These are phyloP conservation scores for Clarireedia hainanense DNA, from an alignment of 2,329 filamentous ascomycete species.

Conservation along the genomic window DNA sequence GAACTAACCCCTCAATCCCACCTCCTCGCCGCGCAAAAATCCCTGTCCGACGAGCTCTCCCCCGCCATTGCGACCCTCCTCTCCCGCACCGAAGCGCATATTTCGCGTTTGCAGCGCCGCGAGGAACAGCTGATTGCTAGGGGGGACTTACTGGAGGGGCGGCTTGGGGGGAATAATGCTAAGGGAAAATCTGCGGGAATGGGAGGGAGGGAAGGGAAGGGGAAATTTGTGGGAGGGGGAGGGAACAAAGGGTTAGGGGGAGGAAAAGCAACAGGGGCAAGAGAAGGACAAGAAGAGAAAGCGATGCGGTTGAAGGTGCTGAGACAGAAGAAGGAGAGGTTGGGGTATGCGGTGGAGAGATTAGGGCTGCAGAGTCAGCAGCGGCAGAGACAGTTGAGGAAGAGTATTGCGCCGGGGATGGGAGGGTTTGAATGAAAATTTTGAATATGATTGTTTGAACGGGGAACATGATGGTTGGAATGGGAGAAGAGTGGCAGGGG, in stretches of 20 bases:
- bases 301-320: slow-evolving; percentile 48
- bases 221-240: neutral
- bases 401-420: slow-evolving; percentile 51
- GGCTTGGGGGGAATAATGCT: slow-evolving; percentile 38
- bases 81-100: slow-evolving; percentile 51
- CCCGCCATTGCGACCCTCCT: slow-evolving; percentile 62
- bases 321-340: slow-evolving; percentile 60
- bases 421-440: neutral
- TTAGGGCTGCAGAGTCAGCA: slow-evolving; percentile 61
- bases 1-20: slow-evolving; percentile 62
- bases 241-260: slow-evolving; percentile 11
- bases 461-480: neutral
- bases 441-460: neutral
- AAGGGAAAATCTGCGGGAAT: slow-evolving; percentile 34
- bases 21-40: slow-evolving; percentile 54
- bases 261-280: slow-evolving; percentile 12
- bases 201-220: slow-evolving; percentile 33
- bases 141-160: slow-evolving; percentile 57
- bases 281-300: slow-evolving; percentile 18
- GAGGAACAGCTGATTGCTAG: slow-evolving; percentile 59
- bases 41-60: slow-evolving; percentile 60
- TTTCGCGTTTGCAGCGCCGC: slow-evolving; percentile 59
- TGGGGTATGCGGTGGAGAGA: slow-evolving; percentile 63
- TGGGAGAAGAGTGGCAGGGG: neutral
- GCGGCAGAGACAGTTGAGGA: slow-evolving; percentile 61